A percentile compares a stretch with the other conserved stretches of the same genome.
phyloP scores from a whole-genome alignment of 1,284 basidiomycete genomes.

The Agroathelia rolfsii region DNA sequence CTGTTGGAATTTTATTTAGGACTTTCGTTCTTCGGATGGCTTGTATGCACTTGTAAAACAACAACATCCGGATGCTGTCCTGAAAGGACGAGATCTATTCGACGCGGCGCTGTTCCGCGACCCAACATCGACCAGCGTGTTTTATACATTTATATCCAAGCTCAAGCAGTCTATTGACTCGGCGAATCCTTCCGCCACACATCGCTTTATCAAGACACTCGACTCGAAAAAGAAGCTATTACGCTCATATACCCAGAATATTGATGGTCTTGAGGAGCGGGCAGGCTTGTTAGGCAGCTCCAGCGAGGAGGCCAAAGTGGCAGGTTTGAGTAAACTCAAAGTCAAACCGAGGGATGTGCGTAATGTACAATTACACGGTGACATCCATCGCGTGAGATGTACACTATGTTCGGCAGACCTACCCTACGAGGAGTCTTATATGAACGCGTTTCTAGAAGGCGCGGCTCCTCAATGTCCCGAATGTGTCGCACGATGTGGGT shows the following conservation, averaged over 20 bases:
- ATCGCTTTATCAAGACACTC: constrained; percentile 80
- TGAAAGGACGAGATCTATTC: constrained; percentile 86
- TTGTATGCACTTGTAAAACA: constrained; percentile 83
- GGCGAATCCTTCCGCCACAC: constrained; percentile 79
- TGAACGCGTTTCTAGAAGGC: constrained; percentile 57
- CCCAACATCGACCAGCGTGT: constrained; percentile 77
- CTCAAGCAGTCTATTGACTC: constrained; percentile 76
- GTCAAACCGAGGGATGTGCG: constrained; percentile 60
- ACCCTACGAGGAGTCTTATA: constrained; percentile 53
- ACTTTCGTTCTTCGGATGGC: constrained; percentile 84
- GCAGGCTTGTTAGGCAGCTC: constrained; percentile 65
- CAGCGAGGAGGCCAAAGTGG: constrained; percentile 38
- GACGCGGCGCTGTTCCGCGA: constrained; percentile 82
- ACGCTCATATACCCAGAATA: constrained; percentile 91
- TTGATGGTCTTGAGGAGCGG: constrained; percentile 83
- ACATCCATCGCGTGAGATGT: constrained; percentile 83
- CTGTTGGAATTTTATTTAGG: too few species aligned
- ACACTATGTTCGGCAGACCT: constrained; percentile 71
- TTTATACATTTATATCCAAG: constrained; percentile 90
- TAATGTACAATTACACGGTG: constrained; percentile 88
- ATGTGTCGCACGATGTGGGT: constrained; percentile 69
- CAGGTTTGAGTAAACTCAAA: constrained; percentile 53
- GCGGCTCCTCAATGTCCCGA: constrained; percentile 75
- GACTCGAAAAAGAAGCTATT: constrained; percentile 79
- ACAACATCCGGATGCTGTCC: constrained; percentile 71